These are phyloP conservation scores for Closterium sp. DNA, from an alignment of 139 green algal genomes.

Conservation along the genomic window DNA sequence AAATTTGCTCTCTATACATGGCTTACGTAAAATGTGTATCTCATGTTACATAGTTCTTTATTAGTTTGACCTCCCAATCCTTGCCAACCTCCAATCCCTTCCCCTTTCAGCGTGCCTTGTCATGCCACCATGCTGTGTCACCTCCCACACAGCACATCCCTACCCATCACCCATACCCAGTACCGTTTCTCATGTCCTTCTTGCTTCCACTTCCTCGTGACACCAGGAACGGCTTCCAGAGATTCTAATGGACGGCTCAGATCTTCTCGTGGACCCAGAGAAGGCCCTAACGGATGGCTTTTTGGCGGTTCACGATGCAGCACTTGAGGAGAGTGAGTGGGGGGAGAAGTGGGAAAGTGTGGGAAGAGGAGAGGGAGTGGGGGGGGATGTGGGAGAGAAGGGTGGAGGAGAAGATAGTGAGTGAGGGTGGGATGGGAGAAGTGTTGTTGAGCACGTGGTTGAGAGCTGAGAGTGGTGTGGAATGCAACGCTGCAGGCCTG, in stretches of 20 bases:
- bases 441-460: too few species aligned
- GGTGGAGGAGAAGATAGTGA: too few species aligned
- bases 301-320: neutral
- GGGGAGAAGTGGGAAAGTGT: neutral
- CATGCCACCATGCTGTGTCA: neutral
- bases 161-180: neutral
- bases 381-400: neutral
- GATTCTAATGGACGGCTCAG: neutral
- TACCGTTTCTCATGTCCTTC: too few species aligned
- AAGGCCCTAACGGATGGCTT: conserved; percentile 6
- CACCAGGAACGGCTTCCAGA: neutral
- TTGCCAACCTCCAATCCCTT: neutral
- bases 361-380: neutral
- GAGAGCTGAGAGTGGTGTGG: too few species aligned
- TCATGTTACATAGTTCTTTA: too few species aligned
- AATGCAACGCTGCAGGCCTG: too few species aligned
- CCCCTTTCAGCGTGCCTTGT: neutral
- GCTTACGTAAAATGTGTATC: too few species aligned
- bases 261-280: neutral
- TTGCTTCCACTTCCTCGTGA: neutral
- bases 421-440: neutral
- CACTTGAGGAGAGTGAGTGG: neutral
- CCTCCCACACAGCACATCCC: neutral
- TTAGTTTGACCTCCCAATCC: neutral
- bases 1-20: neutral